Percentiles rank a stretch among this genome's conserved stretches.
phyloP scores from a whole-genome alignment of 2,329 filamentous ascomycete species.

The Clarireedia monteithiana region DNA sequence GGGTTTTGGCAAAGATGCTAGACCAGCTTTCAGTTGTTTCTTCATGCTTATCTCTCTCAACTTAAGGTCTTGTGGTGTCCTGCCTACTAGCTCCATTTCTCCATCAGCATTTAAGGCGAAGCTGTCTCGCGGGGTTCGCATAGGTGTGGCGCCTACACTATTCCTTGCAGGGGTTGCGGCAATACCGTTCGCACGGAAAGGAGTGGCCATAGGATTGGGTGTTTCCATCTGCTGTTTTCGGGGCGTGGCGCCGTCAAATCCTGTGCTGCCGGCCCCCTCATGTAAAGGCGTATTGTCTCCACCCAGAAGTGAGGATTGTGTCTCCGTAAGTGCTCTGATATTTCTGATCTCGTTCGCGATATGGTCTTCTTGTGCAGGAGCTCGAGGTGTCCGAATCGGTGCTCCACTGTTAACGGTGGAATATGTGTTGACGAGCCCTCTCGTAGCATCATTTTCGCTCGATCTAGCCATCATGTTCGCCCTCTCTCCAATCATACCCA shows the following conservation, averaged over 20 bases:
- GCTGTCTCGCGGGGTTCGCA: slow-evolving; percentile 81
- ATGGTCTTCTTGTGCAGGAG: slow-evolving; percentile 85
- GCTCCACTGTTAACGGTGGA: slow-evolving; percentile 70
- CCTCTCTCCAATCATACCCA: slow-evolving; percentile 88
- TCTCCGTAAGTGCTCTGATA: slow-evolving; percentile 84
- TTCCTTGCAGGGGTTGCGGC: slow-evolving; percentile 56
- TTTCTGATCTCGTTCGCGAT: slow-evolving; percentile 96
- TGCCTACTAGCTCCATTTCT: slow-evolving; percentile 57
- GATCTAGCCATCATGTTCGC: slow-evolving; percentile 68
- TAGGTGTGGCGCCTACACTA: slow-evolving; percentile 68
- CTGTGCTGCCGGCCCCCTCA: slow-evolving; percentile 74
- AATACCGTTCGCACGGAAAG: slow-evolving; percentile 59
- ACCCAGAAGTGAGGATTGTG: slow-evolving; percentile 85
- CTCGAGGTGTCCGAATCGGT: slow-evolving; percentile 86
- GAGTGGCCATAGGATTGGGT: slow-evolving; percentile 91
- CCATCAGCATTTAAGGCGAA: slow-evolving; percentile 73
- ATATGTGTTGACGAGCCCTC: slow-evolving; percentile 83
- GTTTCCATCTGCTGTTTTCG: slow-evolving; percentile 77
- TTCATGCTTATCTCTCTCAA: slow-evolving; percentile 62
- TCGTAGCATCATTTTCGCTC: slow-evolving; percentile 77
- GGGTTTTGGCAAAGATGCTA: slow-evolving; percentile 82
- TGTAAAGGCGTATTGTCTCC: slow-evolving; percentile 89
- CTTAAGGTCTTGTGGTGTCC: slow-evolving; percentile 70
- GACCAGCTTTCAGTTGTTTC: slow-evolving; percentile 59
- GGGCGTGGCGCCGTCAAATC: slow-evolving; percentile 78